Base-by-base conservation (phyloP, 129 eudicot species). In the Glebionis coronaria region DNA sequence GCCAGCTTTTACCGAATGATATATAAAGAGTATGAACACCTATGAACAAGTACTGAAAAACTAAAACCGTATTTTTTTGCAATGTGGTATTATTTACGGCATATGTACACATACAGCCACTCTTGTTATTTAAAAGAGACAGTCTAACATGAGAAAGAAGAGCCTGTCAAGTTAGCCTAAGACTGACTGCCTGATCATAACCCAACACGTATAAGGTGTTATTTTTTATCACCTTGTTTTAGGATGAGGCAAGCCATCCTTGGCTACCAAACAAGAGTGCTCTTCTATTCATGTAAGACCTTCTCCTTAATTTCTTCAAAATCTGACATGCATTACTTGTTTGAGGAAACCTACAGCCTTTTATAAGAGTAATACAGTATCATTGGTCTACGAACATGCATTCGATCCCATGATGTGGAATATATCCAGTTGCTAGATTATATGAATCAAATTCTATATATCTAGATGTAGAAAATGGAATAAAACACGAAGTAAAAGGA, bases 181-280 rank as follows among this genome's bases (percentile, higher is more conserved):
- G 60, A 14, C 51, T 55, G 78, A 56, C 73, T 20, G 73, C 73
- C 67, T 47, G 13, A 57, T 14, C 9, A 35, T 35, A 35, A 64
- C 5, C 60, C 28, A 56, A 18, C 25, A n/a, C n/a, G n/a, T n/a
- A 65, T 27, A 65, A 55, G 58, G 59, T 73, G 60, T 56, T 56
- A 18, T 5, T 23, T 10, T 23, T 19, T 20, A 61, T 14, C 68
- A 74, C 79, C 73, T 29, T 50, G 73, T 12, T 14, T n/a, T 58
- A 42, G 16, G 42, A 67, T 59, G 59, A 51, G 68, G 68, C 79
- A 74, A 74, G 68, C 42, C 68, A 74, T 74, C 79, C 79, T 67
- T 67, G 79, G 69, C 69, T 75, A 75, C 69, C 58, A 67, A 75
- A 74, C 67, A 54, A 74, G 76, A 71, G 20, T 59, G 31, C 54